Evolutionary conservation across 139 green algal species (phyloP).

Genomic region (Chara braunii): DNA sequence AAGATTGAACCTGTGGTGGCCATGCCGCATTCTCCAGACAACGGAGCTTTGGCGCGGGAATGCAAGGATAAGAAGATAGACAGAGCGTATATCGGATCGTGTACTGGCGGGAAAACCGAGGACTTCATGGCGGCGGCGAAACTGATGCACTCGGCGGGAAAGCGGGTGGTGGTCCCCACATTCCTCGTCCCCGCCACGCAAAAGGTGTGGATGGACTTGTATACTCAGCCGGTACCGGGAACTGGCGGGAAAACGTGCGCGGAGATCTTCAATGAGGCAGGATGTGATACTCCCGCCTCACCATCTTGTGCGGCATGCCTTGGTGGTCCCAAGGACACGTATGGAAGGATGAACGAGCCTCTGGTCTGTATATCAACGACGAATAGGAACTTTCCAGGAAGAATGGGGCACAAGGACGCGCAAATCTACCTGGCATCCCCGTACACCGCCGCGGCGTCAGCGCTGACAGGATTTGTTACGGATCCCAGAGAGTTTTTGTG

Average conservation of each 20-base stretch:
- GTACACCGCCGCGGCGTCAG: slow-evolving; percentile 83
- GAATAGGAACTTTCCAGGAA: slow-evolving; percentile 95
- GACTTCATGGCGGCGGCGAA: slow-evolving; percentile 85
- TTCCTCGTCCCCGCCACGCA: slow-evolving; percentile 92
- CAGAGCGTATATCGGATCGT: slow-evolving; percentile 87
- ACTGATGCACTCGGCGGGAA: slow-evolving; percentile 61
- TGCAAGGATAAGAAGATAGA: slow-evolving; percentile 77
- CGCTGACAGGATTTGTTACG: slow-evolving; percentile 69
- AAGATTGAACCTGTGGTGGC: slow-evolving; percentile 91
- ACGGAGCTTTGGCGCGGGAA: slow-evolving; percentile 79
- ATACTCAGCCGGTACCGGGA: slow-evolving; percentile 77
- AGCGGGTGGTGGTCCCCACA: slow-evolving; percentile 83
- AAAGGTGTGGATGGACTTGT: slow-evolving; percentile 92
- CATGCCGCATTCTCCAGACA: slow-evolving; percentile 86
- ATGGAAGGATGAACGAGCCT: slow-evolving; percentile 90
- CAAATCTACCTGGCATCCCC: slow-evolving; percentile 89
- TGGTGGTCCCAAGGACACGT: slow-evolving; percentile 85
- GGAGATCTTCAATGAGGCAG: slow-evolving; percentile 86
- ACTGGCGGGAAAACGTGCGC: slow-evolving; percentile 87
- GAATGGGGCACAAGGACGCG: slow-evolving; percentile 94
- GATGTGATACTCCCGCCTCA: slow-evolving; percentile 75
- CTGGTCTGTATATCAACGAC: slow-evolving; percentile 75
- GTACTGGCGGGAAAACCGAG: slow-evolving; percentile 86
- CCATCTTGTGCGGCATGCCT: slow-evolving; percentile 87
- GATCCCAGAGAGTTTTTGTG: slow-evolving; percentile 83